Evolutionary conservation across 2,329 filamentous ascomycete species (phyloP).

Genomic region (Colletotrichum cereale): DNA sequence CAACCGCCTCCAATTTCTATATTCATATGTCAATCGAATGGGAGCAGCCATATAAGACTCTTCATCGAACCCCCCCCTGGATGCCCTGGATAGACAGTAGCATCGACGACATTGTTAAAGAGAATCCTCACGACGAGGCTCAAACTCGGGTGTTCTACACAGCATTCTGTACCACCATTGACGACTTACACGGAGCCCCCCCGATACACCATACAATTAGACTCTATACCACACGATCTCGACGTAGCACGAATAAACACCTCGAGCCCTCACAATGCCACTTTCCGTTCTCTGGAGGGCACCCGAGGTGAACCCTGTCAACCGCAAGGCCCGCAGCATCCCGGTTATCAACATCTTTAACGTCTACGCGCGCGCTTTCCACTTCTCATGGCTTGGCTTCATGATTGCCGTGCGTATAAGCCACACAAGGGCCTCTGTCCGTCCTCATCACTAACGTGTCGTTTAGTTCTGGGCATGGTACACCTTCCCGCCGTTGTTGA

Average conservation of each 20-base stretch:
- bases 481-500: slow-evolving; percentile 85
- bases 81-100: neutral
- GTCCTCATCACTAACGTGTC: slow-evolving; percentile 45
- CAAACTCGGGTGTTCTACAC: neutral
- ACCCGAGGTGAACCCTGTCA: slow-evolving; percentile 86
- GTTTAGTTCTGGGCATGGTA: slow-evolving; percentile 86
- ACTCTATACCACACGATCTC: neutral
- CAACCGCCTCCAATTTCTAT: slow-evolving; percentile 12
- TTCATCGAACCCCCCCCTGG: neutral
- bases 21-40: slow-evolving; percentile 20
- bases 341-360: slow-evolving; percentile 83
- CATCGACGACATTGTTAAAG: slow-evolving; percentile 3
- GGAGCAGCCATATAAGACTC: slow-evolving; percentile 30
- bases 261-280: slow-evolving; percentile 46
- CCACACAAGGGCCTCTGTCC: neutral
- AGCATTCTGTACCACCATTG: neutral
- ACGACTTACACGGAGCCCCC: neutral
- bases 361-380: slow-evolving; percentile 87
- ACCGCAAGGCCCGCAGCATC: slow-evolving; percentile 83
- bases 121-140: neutral
- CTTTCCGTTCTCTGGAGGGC: slow-evolving; percentile 60
- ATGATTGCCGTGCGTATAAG: slow-evolving; percentile 78
- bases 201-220: neutral
- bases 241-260: neutral
- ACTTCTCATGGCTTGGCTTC: slow-evolving; percentile 90